phyloP scores from a whole-genome alignment of 306 rosid genomes.

The Dicorynia guianensis region DNA sequence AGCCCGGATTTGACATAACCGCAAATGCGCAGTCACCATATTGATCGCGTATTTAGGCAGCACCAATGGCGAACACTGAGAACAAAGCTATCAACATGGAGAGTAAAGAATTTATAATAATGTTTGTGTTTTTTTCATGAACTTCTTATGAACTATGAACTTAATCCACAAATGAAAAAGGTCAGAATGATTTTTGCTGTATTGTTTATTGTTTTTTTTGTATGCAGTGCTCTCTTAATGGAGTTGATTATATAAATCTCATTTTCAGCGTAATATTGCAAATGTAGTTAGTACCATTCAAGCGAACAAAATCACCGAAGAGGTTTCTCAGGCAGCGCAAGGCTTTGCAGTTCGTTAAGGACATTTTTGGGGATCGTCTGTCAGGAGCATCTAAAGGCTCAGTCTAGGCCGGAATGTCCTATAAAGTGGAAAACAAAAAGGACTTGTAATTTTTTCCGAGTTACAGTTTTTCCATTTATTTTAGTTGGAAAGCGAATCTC shows the following conservation, averaged over 20 bases:
- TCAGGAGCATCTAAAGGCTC: constrained; percentile 33
- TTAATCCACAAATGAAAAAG: neutral
- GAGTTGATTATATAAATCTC: neutral
- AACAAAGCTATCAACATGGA: constrained; percentile 78
- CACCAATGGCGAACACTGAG: constrained; percentile 82
- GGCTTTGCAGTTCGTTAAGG: constrained; percentile 74
- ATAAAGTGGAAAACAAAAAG: too few species aligned
- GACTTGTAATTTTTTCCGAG: constrained; percentile 10
- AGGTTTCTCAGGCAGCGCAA: constrained; percentile 74
- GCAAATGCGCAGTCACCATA: constrained; percentile 68
- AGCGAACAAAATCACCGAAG: constrained; percentile 72
- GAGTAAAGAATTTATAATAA: constrained; percentile 61
- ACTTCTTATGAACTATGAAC: neutral
- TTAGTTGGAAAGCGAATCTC: constrained; percentile 26
- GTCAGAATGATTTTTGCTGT: too few species aligned
- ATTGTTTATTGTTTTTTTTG: too few species aligned
- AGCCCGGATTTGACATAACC: constrained; percentile 21
- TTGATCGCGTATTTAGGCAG: constrained; percentile 75
- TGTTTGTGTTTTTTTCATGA: too few species aligned
- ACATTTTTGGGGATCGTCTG: constrained; percentile 4
- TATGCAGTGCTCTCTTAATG: too few species aligned
- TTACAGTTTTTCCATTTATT: constrained; percentile 21
- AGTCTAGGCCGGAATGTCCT: constrained; percentile 17
- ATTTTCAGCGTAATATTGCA: constrained; percentile 72
- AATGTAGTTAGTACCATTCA: constrained; percentile 82